These are phyloP conservation scores for Chytriomyces hyalinus DNA, from an alignment of 192 early-diverging fungal species.

Conservation along the genomic window DNA sequence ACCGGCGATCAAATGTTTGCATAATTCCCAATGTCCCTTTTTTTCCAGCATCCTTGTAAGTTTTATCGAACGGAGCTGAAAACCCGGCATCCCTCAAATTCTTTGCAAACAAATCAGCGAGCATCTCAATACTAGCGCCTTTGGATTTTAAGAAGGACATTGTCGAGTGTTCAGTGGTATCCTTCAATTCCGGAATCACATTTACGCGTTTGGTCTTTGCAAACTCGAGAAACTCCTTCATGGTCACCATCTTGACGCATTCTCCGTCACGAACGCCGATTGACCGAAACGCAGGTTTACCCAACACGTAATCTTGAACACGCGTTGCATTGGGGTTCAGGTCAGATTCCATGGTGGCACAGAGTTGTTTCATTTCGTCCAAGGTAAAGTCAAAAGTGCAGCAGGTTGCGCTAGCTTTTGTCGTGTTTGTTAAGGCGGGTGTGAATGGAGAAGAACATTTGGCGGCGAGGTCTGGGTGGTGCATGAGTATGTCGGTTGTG, in stretches of 20 bases:
- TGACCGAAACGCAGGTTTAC: constrained; percentile 16
- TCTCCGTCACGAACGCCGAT: constrained; percentile 9
- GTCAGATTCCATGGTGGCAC: constrained; percentile 25
- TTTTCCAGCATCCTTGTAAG: background rate
- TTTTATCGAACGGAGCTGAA: constrained; percentile 6
- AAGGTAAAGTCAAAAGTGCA: constrained; percentile 35
- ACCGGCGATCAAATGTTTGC: constrained; percentile 22
- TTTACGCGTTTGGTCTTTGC: constrained; percentile 14
- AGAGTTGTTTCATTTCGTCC: constrained; percentile 9
- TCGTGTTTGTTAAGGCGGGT: background rate
- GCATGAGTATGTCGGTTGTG: constrained; percentile 26
- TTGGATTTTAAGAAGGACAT: constrained; percentile 2
- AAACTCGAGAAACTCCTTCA: constrained; percentile 18
- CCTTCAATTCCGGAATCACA: constrained; percentile 33
- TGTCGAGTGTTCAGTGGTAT: constrained; percentile 10
- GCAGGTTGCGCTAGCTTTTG: constrained; percentile 11
- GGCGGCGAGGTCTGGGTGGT: constrained; percentile 14
- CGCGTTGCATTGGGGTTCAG: constrained; percentile 15
- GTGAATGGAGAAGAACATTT: constrained; percentile 30
- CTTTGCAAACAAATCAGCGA: constrained; percentile 14
- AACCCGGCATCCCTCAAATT: constrained; percentile 5
- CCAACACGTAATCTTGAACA: constrained; percentile 14
- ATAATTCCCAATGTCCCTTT: constrained; percentile 17
- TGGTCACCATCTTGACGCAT: constrained; percentile 17
- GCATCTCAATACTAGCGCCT: background rate